Evolutionary conservation across 2,329 filamentous ascomycete genomes (phyloP), one percentile per base, ranked within the genome.

Genomic region (Fusarium siculi): DNA sequence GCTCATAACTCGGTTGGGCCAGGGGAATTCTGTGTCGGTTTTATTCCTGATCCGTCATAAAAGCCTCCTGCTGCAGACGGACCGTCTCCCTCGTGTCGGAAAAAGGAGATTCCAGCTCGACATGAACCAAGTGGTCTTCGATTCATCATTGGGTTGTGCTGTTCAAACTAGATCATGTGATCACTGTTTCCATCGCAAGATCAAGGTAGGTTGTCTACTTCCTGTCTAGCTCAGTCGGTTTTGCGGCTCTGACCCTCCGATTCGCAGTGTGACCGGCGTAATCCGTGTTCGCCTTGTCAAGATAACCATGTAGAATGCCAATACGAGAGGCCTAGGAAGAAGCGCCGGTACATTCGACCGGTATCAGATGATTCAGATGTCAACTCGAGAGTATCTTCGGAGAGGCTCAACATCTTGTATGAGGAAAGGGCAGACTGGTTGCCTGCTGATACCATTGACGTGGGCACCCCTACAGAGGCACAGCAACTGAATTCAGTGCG

Each of bases 41-140:
- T 56, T 56, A 56, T 56, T 56, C 53, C 53, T 23, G 15, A 56
- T 56, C 28, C 25, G 53, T 56, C 25, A 56, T 18, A 23, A 44
- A 43, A 10, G 16, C 4, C 28, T 34, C 19, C 21, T 32, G 11
- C 28, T 23, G 21, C 23, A 54, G 28, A 55, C 34, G 39, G 7
- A 16, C 14, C 14, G 5, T 28, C 25, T 28, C 6, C 25, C 25
- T 28, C 15, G 28, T 43, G 1, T 7, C 21, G 21, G 12, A 2
- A 34, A 30, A 23, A 8, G 30, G 30, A 55, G 16, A 44, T 44
- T 4, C 11, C 21, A 15, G 11, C 11, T n/a, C 16, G 28, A 32
- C 16, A 55, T 43, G 53, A 44, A 32, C 2, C 53, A 44, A 19
- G 39, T 34, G 14, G 18, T 56, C 11, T 56, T 44, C 4, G 39